A percentile compares a stretch with the other conserved stretches of the same genome.
These are phyloP conservation scores for Magnusiomyces magnusii DNA, from an alignment of 1,139 yeast genomes.

Conservation along the genomic window DNA sequence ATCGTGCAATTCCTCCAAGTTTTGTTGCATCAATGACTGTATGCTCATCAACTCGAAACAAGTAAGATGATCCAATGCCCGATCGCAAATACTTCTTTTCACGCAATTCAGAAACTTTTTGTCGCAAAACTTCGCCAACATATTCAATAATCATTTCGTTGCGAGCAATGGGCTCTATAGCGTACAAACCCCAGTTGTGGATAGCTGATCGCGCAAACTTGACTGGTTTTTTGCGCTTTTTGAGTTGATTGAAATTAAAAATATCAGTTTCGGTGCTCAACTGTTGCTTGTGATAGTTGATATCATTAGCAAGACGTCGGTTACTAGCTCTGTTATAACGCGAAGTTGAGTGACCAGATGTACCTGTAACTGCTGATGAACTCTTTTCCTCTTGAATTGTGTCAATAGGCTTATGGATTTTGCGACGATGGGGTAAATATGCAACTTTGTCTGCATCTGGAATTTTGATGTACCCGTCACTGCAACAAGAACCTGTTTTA, in stretches of 20 bases:
- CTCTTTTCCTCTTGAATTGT: slow-evolving; percentile 25
- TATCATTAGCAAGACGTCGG: slow-evolving; percentile 85
- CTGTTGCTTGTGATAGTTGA: slow-evolving; percentile 69
- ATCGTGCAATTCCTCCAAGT: slow-evolving; percentile 93
- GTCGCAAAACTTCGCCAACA: slow-evolving; percentile 94
- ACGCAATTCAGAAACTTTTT: slow-evolving; percentile 89
- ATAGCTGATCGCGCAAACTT: slow-evolving; percentile 94
- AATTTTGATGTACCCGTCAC: slow-evolving; percentile 68
- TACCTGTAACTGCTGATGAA: slow-evolving; percentile 18
- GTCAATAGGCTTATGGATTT: slow-evolving; percentile 38
- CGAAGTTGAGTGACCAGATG: slow-evolving; percentile 46
- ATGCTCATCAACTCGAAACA: slow-evolving; percentile 87
- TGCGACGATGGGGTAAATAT: slow-evolving; percentile 74
- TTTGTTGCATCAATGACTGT: slow-evolving; percentile 97
- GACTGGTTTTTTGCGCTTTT: slow-evolving; percentile 87
- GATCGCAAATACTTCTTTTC: slow-evolving; percentile 80
- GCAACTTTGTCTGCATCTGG: slow-evolving; percentile 65
- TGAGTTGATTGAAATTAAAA: slow-evolving; percentile 65
- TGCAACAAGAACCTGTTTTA: slow-evolving; percentile 57
- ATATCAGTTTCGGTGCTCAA: slow-evolving; percentile 79
- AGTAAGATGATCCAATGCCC: slow-evolving; percentile 92
- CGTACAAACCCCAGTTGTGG: slow-evolving; percentile 97
- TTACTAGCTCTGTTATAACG: slow-evolving; percentile 85
- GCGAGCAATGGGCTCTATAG: slow-evolving; percentile 87
- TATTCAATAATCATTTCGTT: slow-evolving; percentile 97